These are phyloP conservation scores for Penicillium brasilianum DNA, from an alignment of 2,329 filamentous ascomycete genomes.

Conservation along the genomic window DNA sequence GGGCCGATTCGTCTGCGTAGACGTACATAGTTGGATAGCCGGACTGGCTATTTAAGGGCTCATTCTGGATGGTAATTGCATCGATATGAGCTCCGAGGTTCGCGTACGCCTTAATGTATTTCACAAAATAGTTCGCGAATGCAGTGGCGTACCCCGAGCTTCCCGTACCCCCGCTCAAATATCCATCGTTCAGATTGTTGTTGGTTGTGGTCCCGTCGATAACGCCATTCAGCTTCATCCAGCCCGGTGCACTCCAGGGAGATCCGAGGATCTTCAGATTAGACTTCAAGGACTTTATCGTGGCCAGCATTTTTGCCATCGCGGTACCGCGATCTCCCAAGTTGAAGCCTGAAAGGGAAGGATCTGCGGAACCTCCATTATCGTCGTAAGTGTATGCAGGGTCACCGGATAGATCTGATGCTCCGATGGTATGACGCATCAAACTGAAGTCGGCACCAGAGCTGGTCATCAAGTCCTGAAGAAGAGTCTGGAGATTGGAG, in stretches of 20 bases:
- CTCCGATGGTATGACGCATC: conserved; percentile 49
- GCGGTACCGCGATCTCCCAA: conserved; percentile 42
- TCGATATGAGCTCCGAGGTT: conserved; percentile 41
- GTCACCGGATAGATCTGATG: conserved; percentile 42
- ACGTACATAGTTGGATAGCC: conserved; percentile 48
- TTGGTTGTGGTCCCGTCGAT: conserved; percentile 34
- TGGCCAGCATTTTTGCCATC: conserved; percentile 45
- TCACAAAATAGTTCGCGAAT: conserved; percentile 44
- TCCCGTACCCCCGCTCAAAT: conserved; percentile 31
- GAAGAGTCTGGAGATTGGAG: conserved; percentile 36
- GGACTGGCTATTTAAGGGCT: conserved; percentile 45
- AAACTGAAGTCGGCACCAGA: conserved; percentile 44
- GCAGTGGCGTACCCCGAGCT: conserved; percentile 40
- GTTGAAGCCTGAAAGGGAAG: conserved; percentile 38
- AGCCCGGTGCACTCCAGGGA: conserved; percentile 46
- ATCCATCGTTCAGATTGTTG: conserved; percentile 42
- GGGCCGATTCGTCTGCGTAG: conserved; percentile 41
- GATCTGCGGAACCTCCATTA: conserved; percentile 41
- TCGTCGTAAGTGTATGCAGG: conserved; percentile 47
- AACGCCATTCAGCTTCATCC: conserved; percentile 49
- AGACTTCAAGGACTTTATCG: conserved; percentile 43
- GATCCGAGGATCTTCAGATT: conserved; percentile 44
- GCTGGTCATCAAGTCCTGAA: conserved; percentile 42
- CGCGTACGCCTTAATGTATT: conserved; percentile 45
- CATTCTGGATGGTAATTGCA: conserved; percentile 46